Evolutionary conservation across 1,284 basidiomycete genomes (phyloP).

Genomic region (Ganoderma leucocontextum): DNA sequence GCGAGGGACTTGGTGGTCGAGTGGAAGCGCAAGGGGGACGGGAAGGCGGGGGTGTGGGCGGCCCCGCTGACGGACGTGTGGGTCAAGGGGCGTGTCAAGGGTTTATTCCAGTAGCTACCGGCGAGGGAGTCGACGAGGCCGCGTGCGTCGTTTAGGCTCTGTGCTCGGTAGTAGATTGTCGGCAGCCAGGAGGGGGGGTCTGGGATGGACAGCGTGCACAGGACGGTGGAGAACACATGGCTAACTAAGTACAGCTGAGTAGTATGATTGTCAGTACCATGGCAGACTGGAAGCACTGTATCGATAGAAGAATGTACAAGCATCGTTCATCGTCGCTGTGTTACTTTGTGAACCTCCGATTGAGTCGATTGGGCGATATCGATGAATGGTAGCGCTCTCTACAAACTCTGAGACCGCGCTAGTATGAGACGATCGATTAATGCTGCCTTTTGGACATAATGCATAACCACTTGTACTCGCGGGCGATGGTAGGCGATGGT

Average conservation of each 20-base stretch:
- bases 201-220: neutral
- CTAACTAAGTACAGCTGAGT: neutral
- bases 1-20: conserved; percentile 68
- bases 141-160: neutral
- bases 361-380: neutral
- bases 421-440: neutral
- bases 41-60: conserved; percentile 44
- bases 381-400: too few relatives aligned
- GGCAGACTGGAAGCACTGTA: neutral
- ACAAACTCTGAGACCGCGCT: neutral
- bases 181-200: neutral
- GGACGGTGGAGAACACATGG: neutral
- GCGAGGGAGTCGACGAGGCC: neutral
- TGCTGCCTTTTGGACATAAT: neutral
- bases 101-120: conserved; percentile 35
- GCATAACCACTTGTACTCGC: neutral
- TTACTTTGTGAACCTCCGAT: neutral
- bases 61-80: conserved; percentile 46
- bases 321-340: neutral
- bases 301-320: neutral
- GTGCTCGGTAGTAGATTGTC: neutral
- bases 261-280: neutral
- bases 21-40: conserved; percentile 52
- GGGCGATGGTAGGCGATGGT: too few relatives aligned
- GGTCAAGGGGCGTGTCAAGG: conserved; percentile 53